phyloP scores from a whole-genome alignment of 495 filamentous ascomycete genomes.

The Tetracladium marchalianum region DNA sequence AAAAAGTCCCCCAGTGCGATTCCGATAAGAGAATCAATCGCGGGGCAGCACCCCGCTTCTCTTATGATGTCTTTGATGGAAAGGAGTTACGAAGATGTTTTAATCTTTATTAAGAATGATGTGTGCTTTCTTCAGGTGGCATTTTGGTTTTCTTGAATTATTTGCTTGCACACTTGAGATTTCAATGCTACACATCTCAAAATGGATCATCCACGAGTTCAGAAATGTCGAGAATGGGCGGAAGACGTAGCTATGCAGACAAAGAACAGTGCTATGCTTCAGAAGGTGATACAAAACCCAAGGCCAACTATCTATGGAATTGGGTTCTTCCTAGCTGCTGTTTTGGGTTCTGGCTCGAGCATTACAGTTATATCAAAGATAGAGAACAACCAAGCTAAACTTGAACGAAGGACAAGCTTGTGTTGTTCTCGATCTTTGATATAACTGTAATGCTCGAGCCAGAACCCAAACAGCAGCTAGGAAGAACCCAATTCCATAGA shows the following conservation, averaged over 20 bases:
- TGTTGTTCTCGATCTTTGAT: slow-evolving; percentile 7
- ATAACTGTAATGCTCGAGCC: slow-evolving; percentile 4
- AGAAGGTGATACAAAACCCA: slow-evolving; percentile 1
- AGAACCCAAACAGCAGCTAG: slow-evolving; percentile 7
- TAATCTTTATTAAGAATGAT: slow-evolving; percentile 1
- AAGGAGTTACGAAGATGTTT: neutral
- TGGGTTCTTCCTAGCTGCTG: neutral
- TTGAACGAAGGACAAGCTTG: slow-evolving; percentile 1
- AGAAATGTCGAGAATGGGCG: slow-evolving; percentile 10
- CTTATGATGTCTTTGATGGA: slow-evolving; percentile 4
- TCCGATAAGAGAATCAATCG: slow-evolving; percentile 11
- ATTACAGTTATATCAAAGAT: slow-evolving; percentile 8
- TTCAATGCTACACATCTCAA: neutral
- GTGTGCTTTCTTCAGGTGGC: neutral
- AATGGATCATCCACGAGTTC: slow-evolving; percentile 1
- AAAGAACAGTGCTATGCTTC: neutral
- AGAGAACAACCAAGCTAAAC: slow-evolving; percentile 3
- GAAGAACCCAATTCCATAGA: slow-evolving; percentile 4
- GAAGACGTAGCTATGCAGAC: slow-evolving; percentile 1
- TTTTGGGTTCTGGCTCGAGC: slow-evolving; percentile 9
- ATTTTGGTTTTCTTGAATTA: neutral
- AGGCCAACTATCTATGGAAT: slow-evolving; percentile 8
- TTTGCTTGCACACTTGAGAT: neutral
- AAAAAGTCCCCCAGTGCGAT: slow-evolving; percentile 13
- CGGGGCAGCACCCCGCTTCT: slow-evolving; percentile 14